Percentiles rank a stretch among this genome's conserved stretches.
phyloP scores from a whole-genome alignment of 352 stramenopile genomes.

The Elongisporangium prolatum region DNA sequence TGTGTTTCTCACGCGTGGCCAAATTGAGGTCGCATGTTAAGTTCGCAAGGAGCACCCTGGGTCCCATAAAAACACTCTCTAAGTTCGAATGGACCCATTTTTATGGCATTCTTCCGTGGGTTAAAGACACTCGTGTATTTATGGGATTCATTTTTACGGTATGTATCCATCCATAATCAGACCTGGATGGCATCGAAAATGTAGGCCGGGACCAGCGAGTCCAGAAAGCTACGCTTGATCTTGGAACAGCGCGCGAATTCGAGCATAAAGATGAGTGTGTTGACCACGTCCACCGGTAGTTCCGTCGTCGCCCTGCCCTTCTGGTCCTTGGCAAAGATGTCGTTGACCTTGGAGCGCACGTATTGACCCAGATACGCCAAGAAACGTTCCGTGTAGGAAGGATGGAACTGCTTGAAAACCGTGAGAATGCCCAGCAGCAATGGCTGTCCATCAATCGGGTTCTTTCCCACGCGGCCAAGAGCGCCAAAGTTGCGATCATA shows the following conservation, averaged over 20 bases:
- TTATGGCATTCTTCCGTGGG: background rate
- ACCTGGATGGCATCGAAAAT: slow-evolving; percentile 87
- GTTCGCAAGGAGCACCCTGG: background rate
- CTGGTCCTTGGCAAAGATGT: slow-evolving; percentile 68
- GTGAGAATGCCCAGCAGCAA: slow-evolving; percentile 89
- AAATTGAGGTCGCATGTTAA: background rate
- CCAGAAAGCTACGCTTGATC: slow-evolving; percentile 77
- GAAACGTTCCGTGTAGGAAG: slow-evolving; percentile 91
- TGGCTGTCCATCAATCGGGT: slow-evolving; percentile 90
- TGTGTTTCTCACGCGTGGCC: slow-evolving; percentile 7
- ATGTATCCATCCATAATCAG: slow-evolving; percentile 14
- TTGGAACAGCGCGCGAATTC: slow-evolving; percentile 83
- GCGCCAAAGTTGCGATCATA: slow-evolving; percentile 91
- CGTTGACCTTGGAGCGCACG: slow-evolving; percentile 86
- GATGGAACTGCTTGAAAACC: slow-evolving; percentile 94
- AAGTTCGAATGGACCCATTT: background rate
- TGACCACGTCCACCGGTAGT: slow-evolving; percentile 78
- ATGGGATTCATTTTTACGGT: slow-evolving; percentile 1
- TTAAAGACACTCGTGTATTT: background rate
- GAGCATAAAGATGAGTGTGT: slow-evolving; percentile 88
- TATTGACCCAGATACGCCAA: slow-evolving; percentile 92
- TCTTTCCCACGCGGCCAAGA: slow-evolving; percentile 85
- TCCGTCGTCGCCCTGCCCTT: slow-evolving; percentile 41
- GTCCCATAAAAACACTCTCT: background rate
- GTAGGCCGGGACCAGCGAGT: slow-evolving; percentile 84